Evolutionary conservation across 2,329 filamentous ascomycete genomes (phyloP).

Genomic region (Metarhizium guizhouense): DNA sequence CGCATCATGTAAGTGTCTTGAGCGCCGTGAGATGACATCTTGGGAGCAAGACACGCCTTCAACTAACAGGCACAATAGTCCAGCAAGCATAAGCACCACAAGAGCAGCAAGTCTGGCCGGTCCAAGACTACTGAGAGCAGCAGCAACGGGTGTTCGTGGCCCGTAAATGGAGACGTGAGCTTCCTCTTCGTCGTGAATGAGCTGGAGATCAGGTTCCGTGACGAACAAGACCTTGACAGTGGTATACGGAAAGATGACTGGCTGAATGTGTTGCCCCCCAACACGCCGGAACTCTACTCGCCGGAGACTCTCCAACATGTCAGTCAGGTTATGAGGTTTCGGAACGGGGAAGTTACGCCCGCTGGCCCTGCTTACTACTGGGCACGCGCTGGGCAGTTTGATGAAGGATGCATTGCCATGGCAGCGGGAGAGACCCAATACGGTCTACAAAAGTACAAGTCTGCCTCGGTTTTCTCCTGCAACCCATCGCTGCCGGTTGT

Average conservation of each 20-base stretch:
- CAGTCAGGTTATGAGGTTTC: slow-evolving; percentile 28
- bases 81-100: slow-evolving; percentile 2
- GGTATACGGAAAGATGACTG: slow-evolving; percentile 13
- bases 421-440: background rate
- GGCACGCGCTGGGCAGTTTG: background rate
- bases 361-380: slow-evolving; percentile 11
- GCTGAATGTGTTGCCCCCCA: slow-evolving; percentile 21
- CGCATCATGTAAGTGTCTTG: background rate
- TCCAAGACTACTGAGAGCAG: background rate
- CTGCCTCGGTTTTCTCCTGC: slow-evolving; percentile 25
- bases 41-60: background rate
- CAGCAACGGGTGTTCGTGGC: background rate
- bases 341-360: slow-evolving; percentile 17
- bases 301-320: slow-evolving; percentile 9
- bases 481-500: slow-evolving; percentile 27
- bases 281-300: background rate
- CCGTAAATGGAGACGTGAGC: slow-evolving; percentile 7
- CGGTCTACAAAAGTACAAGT: slow-evolving; percentile 13
- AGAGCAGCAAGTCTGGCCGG: background rate
- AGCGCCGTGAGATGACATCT: no score
- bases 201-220: slow-evolving; percentile 14
- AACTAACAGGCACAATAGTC: background rate
- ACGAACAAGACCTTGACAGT: no score
- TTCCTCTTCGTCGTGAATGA: slow-evolving; percentile 33
- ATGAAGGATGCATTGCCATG: slow-evolving; percentile 2